Percentiles rank a stretch among this genome's conserved stretches.
These are phyloP conservation scores for Colletotrichum sidae DNA, from an alignment of 2,329 filamentous ascomycete genomes.

Conservation along the genomic window DNA sequence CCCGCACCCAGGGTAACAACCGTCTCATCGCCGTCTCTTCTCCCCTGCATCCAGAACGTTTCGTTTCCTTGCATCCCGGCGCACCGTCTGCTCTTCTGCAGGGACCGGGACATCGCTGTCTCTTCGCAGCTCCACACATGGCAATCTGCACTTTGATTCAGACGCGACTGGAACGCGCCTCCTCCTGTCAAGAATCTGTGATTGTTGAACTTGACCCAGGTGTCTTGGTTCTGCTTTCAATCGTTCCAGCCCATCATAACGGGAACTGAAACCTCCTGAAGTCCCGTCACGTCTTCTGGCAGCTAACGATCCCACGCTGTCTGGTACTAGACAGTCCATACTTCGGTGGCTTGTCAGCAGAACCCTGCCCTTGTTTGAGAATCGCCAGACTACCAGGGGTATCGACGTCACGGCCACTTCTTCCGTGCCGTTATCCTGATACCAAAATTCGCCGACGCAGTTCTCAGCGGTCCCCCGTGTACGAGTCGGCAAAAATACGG, in stretches of 20 bases:
- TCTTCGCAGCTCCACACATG: constrained; percentile 14
- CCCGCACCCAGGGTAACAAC: background rate
- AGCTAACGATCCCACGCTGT: constrained; percentile 30
- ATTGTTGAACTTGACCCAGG: background rate
- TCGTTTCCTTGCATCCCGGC: constrained; percentile 26
- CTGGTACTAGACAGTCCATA: background rate
- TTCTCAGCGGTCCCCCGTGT: constrained; percentile 7
- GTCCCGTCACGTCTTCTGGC: constrained; percentile 22
- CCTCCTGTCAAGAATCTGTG: constrained; percentile 21
- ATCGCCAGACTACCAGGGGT: constrained; percentile 4
- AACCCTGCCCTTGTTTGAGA: constrained; percentile 14
- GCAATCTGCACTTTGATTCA: constrained; percentile 27
- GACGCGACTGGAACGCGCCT: constrained; percentile 29
- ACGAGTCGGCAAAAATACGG: constrained; percentile 1
- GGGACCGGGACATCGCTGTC: constrained; percentile 2
- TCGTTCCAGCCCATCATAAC: constrained; percentile 4
- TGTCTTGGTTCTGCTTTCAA: background rate
- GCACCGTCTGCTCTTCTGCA: constrained; percentile 15
- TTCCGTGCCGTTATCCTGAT: background rate
- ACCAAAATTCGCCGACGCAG: background rate
- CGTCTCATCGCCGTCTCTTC: constrained; percentile 7
- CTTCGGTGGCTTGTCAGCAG: background rate
- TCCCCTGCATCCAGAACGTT: constrained; percentile 27
- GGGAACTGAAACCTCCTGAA: constrained; percentile 27
- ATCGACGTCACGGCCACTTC: background rate